Evolutionary conservation across 345 rosid genomes (phyloP).

Genomic region (Eucalyptus rudis): DNA sequence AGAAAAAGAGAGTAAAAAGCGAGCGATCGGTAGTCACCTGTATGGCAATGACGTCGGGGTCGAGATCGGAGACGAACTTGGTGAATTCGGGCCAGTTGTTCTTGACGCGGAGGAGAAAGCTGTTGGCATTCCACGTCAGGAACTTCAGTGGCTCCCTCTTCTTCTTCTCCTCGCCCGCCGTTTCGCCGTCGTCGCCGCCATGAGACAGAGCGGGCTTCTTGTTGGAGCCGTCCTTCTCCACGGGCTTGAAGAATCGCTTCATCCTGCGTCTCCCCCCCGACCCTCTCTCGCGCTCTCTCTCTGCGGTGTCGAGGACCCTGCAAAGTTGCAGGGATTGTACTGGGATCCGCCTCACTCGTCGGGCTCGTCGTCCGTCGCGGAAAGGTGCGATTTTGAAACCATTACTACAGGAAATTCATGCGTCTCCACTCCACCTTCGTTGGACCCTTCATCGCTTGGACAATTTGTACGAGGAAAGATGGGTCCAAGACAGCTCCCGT

Average conservation of each 20-base stretch:
- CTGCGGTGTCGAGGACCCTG: background rate
- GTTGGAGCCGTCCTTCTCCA: conserved; percentile 66
- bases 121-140: conserved; percentile 89
- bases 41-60: conserved; percentile 81
- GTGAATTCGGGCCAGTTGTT: conserved; percentile 81
- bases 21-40: conserved; percentile 28
- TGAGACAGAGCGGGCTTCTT: conserved; percentile 54
- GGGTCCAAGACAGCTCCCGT: background rate
- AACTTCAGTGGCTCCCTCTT: conserved; percentile 66
- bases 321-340: background rate
- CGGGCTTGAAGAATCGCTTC: conserved; percentile 94
- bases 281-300: background rate
- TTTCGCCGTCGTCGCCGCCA: background rate
- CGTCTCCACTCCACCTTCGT: background rate
- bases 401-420: background rate
- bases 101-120: conserved; percentile 89
- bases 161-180: conserved; percentile 3
- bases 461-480: background rate
- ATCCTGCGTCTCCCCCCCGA: conserved; percentile 1
- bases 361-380: background rate
- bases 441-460: background rate
- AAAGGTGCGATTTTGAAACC: background rate
- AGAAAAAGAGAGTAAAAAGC: background rate
- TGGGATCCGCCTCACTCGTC: background rate
- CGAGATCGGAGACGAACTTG: conserved; percentile 41